Evolutionary conservation across 768 basidiomycete genomes (phyloP).

Genomic region (Tricholoma flavovirens): DNA sequence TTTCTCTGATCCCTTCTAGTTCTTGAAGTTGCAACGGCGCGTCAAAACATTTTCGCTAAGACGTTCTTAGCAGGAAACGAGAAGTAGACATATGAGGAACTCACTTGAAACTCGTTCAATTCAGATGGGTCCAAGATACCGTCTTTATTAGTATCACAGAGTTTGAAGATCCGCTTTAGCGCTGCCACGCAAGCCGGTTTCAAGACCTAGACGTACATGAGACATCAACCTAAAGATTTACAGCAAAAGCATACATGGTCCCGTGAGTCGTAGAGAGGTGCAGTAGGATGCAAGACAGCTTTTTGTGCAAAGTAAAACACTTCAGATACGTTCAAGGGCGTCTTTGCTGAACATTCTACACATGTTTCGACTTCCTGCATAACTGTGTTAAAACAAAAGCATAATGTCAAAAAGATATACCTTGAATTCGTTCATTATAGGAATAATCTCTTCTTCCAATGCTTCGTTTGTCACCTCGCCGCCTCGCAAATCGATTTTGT

Average conservation of each 20-base stretch:
- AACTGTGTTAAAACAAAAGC: constrained; percentile 6
- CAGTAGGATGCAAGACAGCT: constrained; percentile 94
- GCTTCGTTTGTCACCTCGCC: constrained; percentile 93
- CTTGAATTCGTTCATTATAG: constrained; percentile 99
- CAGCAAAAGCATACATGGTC: constrained; percentile 64
- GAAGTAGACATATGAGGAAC: constrained; percentile 12
- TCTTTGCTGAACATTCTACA: constrained; percentile 92
- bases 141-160: constrained; percentile 94
- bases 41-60: constrained; percentile 90
- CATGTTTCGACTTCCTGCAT: constrained; percentile 97
- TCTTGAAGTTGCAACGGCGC: constrained; percentile 89
- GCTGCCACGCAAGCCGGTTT: constrained; percentile 91
- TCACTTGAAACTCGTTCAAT: constrained; percentile 94
- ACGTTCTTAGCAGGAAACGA: background rate
- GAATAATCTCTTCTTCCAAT: constrained; percentile 89
- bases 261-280: constrained; percentile 92
- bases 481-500: constrained; percentile 95
- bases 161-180: constrained; percentile 89
- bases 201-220: constrained; percentile 51
- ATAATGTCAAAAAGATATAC: constrained; percentile 30
- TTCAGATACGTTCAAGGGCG: constrained; percentile 89
- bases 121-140: constrained; percentile 85
- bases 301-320: constrained; percentile 99
- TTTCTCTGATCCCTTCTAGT: constrained; percentile 92
- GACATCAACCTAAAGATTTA: constrained; percentile 5